Conservation (phyloP, 1,284 basidiomycete genomes). For the Naganishia cerealis region DNA sequence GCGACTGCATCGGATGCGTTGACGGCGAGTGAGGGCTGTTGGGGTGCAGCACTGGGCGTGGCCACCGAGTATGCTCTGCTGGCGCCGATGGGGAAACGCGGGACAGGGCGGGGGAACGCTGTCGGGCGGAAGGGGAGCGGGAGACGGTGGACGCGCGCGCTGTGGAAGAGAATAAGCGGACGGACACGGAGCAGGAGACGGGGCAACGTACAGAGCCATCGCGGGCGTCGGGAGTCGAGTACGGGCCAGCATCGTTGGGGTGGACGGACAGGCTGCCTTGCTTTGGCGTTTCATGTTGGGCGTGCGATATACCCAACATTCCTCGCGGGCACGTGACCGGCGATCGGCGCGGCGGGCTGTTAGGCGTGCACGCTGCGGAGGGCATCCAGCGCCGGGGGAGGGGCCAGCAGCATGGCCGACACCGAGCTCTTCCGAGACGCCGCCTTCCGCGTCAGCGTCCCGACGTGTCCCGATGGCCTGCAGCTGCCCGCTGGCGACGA, state of each 20-base stretch:
- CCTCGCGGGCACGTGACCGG: conserved; percentile 1
- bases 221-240: background rate
- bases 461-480: conserved; percentile 1
- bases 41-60: background rate
- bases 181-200: background rate
- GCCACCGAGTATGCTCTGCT: conserved; percentile 9
- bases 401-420: background rate
- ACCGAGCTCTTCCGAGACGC: conserved; percentile 5
- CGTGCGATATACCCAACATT: background rate
- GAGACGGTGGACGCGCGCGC: conserved; percentile 9
- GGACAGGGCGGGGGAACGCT: too few species aligned
- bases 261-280: too few species aligned
- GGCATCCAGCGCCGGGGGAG: background rate
- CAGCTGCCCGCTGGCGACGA: conserved; percentile 7
- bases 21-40: conserved; percentile 2
- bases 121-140: background rate
- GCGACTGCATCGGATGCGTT: conserved; percentile 8
- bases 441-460: background rate
- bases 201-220: background rate
- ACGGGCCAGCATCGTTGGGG: conserved; percentile 15
- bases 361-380: background rate
- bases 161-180: background rate
- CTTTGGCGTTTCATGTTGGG: background rate
- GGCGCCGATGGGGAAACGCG: background rate
- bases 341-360: background rate